Evolutionary conservation across 257 asterid species (phyloP), one percentile per base, ranked within the genome.

Genomic region (Jacaranda mimosifolia): DNA sequence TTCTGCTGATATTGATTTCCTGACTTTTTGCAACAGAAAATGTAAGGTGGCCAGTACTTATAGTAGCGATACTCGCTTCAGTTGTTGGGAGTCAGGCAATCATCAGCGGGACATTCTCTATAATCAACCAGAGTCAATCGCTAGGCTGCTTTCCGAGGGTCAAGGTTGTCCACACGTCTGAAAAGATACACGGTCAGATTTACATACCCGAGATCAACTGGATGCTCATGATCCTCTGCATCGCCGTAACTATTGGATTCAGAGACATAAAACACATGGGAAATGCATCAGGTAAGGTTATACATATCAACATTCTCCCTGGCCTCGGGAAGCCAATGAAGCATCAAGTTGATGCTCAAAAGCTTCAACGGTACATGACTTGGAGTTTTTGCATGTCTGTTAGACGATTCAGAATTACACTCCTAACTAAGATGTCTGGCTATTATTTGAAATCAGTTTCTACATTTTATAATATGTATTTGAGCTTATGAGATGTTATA

Each of bases 41-140:
- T 62, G 97, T 94, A 53, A 86, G 98, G 80, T 92, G 97, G 95
- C 99, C 99, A 26, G 97, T 94, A 36, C 96, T 94, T 39, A 81
- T 79, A 21, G 86, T 94, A 5, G 99, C 99, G 9, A 94, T 94
- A 84, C 94, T 94, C 48, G 99, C 99, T 36, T 92, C 99, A 0
- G 99, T 94, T 48, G 98, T 94, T 62, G 99, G 99, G 70, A 94
- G 98, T 79, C 99, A 94, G 78, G 99, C 99, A 9, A 92, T 94
- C 80, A 94, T 94, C 79, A 94, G 99, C 6, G 99, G 99, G n/a
- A 94, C 99, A 2, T 94, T 94, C 84, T 94, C 99, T 0, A 94
- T 94, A 73, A 94, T 94, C 85, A 94, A 94, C 87, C 99, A 94
- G 87, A 88, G 96, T 69, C 99, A 87, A 35, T 91, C 99, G 17